Evolutionary conservation across 2,329 filamentous ascomycete genomes (phyloP).

Genomic region (Neofusicoccum umdonicola): DNA sequence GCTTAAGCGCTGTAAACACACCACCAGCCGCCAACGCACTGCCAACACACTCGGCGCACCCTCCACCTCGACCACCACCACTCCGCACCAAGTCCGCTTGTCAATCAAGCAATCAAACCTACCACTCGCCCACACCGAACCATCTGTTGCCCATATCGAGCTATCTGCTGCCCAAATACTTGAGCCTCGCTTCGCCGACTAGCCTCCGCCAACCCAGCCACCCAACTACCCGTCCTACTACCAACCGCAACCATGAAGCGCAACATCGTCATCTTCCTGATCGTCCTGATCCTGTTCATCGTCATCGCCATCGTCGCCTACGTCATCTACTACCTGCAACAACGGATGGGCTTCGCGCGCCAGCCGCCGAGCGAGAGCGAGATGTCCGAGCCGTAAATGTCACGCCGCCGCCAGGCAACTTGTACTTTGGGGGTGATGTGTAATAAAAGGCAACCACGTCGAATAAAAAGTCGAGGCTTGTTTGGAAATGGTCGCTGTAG

Average conservation of each 20-base stretch:
- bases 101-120: background rate
- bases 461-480: no score
- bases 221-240: background rate
- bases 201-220: background rate
- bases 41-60: background rate
- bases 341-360: slow-evolving; percentile 30
- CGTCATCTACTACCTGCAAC: slow-evolving; percentile 50
- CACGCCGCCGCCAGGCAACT: no score
- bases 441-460: no score
- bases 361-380: slow-evolving; percentile 28
- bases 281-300: slow-evolving; percentile 54
- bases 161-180: background rate
- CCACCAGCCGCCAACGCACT: background rate
- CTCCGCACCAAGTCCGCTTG: background rate
- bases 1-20: background rate
- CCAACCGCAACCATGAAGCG: slow-evolving; percentile 42
- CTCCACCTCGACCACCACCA: background rate
- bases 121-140: no score
- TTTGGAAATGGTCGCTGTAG: no score
- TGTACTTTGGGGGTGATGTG: no score
- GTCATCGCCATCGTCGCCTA: slow-evolving; percentile 50
- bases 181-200: background rate
- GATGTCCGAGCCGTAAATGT: slow-evolving; percentile 25
- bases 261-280: slow-evolving; percentile 54
- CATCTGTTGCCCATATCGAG: no score